Conservation (phyloP, 2,329 filamentous ascomycete genomes). For the Ceratocystis diversiconidia region DNA sequence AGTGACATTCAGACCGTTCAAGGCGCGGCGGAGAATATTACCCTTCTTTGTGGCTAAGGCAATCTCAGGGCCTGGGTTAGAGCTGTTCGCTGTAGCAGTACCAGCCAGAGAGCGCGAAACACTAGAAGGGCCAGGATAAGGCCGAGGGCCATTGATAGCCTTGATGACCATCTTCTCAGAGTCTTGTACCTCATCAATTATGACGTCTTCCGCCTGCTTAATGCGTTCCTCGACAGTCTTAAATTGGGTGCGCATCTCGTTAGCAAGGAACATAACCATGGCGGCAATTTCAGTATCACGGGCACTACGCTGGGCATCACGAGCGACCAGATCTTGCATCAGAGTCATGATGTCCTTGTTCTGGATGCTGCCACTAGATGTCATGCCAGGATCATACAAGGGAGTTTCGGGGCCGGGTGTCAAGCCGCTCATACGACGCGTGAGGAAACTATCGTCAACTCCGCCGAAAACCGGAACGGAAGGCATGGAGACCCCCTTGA, state of each 20-base stretch:
- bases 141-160: slow-evolving; percentile 71
- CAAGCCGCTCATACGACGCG: slow-evolving; percentile 67
- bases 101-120: slow-evolving; percentile 42
- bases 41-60: slow-evolving; percentile 61
- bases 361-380: slow-evolving; percentile 62
- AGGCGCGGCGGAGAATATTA: slow-evolving; percentile 85
- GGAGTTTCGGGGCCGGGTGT: slow-evolving; percentile 85
- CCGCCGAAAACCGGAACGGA: slow-evolving; percentile 27
- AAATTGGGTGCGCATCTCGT: slow-evolving; percentile 94
- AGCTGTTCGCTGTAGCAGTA: slow-evolving; percentile 19
- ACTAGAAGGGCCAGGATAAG: slow-evolving; percentile 50
- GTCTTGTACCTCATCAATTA: slow-evolving; percentile 76
- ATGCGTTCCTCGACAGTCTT: slow-evolving; percentile 91
- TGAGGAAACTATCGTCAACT: slow-evolving; percentile 54
- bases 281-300: slow-evolving; percentile 93
- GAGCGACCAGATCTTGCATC: slow-evolving; percentile 97
- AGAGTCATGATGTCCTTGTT: slow-evolving; percentile 92
- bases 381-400: slow-evolving; percentile 77
- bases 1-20: slow-evolving; percentile 79
- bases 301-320: slow-evolving; percentile 90
- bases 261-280: slow-evolving; percentile 79
- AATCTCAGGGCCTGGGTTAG: slow-evolving; percentile 33
- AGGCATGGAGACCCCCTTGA: slow-evolving; percentile 33
- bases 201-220: slow-evolving; percentile 74
- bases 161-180: slow-evolving; percentile 75